Conservation (phyloP, 176 grass and related monocot genomes). For the Musa itinerans region DNA sequence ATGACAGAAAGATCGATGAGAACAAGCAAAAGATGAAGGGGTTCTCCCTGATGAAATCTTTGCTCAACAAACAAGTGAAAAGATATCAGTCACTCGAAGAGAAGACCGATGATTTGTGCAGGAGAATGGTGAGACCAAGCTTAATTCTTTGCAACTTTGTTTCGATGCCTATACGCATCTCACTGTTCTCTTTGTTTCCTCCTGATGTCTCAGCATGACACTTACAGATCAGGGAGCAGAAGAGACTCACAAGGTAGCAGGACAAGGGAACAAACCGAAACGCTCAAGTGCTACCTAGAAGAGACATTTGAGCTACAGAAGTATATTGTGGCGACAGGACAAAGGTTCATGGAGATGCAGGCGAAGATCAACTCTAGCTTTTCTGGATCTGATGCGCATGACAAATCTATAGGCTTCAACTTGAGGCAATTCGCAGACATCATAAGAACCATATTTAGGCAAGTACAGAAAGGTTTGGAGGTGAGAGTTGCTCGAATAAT, state of each 20-base stretch:
- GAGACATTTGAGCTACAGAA: conserved; percentile 85
- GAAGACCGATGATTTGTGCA: conserved; percentile 65
- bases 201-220: conserved; percentile 32
- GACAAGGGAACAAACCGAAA: conserved; percentile 27
- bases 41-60: conserved; percentile 42
- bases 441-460: conserved; percentile 51
- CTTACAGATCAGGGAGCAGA: conserved; percentile 29
- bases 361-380: conserved; percentile 43
- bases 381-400: background rate
- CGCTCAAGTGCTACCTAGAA: conserved; percentile 50
- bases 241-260: conserved; percentile 1
- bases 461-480: conserved; percentile 79
- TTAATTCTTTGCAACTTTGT: background rate
- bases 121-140: conserved; percentile 42
- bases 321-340: conserved; percentile 65
- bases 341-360: conserved; percentile 76
- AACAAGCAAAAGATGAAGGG: conserved; percentile 36
- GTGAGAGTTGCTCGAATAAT: conserved; percentile 63
- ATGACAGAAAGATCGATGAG: background rate
- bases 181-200: background rate
- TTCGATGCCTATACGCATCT: background rate
- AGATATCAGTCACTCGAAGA: conserved; percentile 82
- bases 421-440: conserved; percentile 62
- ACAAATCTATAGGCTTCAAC: conserved; percentile 37
- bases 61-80: conserved; percentile 67